phyloP scores from a whole-genome alignment of 2,329 filamentous ascomycete species.

The Apiospora saccharicola region DNA sequence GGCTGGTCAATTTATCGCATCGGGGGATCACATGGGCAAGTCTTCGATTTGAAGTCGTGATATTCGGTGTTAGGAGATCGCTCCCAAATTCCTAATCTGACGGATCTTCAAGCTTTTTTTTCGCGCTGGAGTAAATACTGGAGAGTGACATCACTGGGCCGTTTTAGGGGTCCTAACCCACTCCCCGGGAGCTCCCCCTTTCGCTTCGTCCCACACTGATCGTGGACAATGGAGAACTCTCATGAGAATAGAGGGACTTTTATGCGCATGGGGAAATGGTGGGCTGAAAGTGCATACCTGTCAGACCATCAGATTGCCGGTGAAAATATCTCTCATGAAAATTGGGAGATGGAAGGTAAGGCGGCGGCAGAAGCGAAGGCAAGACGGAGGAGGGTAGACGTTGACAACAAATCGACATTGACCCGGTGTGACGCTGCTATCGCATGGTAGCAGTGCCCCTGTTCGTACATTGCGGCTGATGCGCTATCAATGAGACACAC shows the following conservation, averaged over 20 bases:
- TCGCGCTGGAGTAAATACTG: not conserved
- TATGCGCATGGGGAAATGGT: not conserved
- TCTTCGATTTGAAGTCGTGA: not conserved
- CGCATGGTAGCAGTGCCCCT: not conserved
- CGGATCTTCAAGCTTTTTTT: not conserved
- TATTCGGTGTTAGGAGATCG: not conserved
- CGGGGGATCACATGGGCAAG: not conserved
- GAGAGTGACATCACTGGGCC: conserved; percentile 15
- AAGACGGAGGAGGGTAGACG: not conserved
- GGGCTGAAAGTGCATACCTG: too few relatives aligned
- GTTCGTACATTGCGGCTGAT: not conserved
- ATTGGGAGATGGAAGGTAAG: too few relatives aligned
- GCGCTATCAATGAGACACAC: not conserved
- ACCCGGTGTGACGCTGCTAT: conserved; percentile 10
- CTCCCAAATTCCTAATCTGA: not conserved
- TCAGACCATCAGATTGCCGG: not conserved
- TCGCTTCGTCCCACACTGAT: not conserved
- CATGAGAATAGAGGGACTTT: not conserved
- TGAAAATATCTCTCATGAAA: not conserved
- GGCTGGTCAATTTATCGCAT: not conserved
- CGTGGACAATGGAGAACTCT: not conserved
- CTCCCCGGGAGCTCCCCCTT: not conserved
- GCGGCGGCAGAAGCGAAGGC: not conserved
- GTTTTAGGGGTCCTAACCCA: conserved; percentile 11
- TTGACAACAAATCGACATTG: not conserved